Percentiles rank a stretch among this genome's conserved stretches.
Evolutionary conservation across 2,329 filamentous ascomycete species (phyloP).

Genomic region (Bipolaris bicolor): DNA sequence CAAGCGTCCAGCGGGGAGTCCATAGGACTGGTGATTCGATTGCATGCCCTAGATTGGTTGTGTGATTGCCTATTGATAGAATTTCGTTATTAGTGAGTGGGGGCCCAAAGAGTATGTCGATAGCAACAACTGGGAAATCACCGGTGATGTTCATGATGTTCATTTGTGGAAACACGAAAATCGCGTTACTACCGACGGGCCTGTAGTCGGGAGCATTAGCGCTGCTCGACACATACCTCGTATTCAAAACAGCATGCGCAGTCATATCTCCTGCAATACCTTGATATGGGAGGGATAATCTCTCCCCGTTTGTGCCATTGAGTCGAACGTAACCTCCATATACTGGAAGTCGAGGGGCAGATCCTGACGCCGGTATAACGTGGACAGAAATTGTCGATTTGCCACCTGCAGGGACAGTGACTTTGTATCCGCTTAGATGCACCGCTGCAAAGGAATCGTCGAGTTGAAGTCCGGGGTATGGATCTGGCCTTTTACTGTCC

Average conservation of each 20-base stretch:
- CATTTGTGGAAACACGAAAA: neutral
- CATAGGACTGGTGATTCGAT: neutral
- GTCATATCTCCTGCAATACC: neutral
- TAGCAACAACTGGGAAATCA: neutral
- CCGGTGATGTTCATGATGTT: neutral
- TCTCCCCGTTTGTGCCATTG: constrained; percentile 2
- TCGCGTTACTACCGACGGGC: neutral
- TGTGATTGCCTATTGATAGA: neutral
- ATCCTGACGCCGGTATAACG: neutral
- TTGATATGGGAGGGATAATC: neutral
- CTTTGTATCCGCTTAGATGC: neutral
- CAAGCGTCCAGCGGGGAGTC: neutral
- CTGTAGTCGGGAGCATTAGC: too few species aligned
- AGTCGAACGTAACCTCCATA: constrained; percentile 1
- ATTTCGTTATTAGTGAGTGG: neutral
- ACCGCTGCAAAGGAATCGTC: neutral
- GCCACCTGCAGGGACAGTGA: neutral
- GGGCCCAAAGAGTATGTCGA: neutral
- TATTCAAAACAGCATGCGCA: neutral
- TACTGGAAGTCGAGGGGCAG: neutral
- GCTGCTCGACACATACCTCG: neutral
- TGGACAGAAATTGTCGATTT: neutral
- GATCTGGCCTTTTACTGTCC: neutral
- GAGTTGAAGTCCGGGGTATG: neutral
- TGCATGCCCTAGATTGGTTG: neutral